Percentiles rank a stretch among this genome's conserved stretches.
Evolutionary conservation across 139 green algal genomes (phyloP).

Genomic region (Medakamo hakoo): DNA sequence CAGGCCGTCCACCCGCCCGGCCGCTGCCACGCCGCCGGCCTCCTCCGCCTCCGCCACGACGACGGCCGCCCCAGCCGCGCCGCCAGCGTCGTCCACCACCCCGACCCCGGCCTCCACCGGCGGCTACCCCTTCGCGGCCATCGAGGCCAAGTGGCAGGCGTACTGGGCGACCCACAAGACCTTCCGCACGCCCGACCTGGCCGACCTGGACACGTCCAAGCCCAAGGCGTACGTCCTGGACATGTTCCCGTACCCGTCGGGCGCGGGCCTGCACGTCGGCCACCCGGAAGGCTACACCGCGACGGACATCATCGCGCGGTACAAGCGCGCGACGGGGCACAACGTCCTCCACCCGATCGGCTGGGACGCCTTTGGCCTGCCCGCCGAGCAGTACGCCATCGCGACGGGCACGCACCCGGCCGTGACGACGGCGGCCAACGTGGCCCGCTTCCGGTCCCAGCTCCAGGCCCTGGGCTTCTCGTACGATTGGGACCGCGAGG

Average conservation of each 20-base stretch:
- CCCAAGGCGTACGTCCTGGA: constrained; percentile 98
- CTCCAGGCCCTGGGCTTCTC: constrained; percentile 85
- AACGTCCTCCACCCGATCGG: constrained; percentile 99
- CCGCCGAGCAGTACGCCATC: constrained; percentile 95
- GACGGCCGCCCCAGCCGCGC: not conserved
- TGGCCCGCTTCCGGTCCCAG: constrained; percentile 78
- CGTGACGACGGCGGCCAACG: constrained; percentile 77
- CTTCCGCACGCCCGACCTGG: constrained; percentile 70
- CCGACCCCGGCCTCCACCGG: not conserved
- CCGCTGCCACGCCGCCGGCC: not conserved
- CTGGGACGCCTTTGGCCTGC: constrained; percentile 97
- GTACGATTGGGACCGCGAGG: constrained; percentile 89
- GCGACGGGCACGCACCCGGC: constrained; percentile 89
- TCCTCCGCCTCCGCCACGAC: constrained; percentile 2
- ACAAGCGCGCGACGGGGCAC: constrained; percentile 87
- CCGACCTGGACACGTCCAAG: constrained; percentile 80
- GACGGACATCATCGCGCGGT: constrained; percentile 91
- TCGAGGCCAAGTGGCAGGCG: constrained; percentile 85
- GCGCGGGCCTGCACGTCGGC: constrained; percentile 72
- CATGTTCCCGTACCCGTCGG: constrained; percentile 99
- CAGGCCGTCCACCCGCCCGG: not conserved
- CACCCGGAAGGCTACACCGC: constrained; percentile 84
- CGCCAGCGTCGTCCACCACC: constrained; percentile 1
- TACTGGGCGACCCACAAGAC: constrained; percentile 82
- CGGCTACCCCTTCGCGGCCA: constrained; percentile 75